Conservation (phyloP, 169 alveolate species). For the Babesia bovis region DNA sequence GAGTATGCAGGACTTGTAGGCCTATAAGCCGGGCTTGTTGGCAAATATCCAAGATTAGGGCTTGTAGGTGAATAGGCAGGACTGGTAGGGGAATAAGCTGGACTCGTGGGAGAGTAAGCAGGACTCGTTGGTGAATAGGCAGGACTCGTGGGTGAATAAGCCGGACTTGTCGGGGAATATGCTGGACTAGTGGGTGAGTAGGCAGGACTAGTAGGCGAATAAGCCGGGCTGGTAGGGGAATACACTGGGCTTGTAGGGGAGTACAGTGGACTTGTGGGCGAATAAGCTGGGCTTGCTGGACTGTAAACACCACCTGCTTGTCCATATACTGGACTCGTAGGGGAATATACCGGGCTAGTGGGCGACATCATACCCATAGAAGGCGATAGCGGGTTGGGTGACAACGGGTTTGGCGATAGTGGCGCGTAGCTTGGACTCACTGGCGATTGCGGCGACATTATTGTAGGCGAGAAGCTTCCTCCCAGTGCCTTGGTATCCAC, state of each 20-base stretch:
- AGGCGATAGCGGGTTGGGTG: constrained; percentile 69
- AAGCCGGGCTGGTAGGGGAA: constrained; percentile 79
- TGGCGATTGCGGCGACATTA: constrained; percentile 85
- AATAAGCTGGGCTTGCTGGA: constrained; percentile 81
- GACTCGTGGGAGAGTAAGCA: constrained; percentile 83
- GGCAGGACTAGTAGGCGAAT: constrained; percentile 87
- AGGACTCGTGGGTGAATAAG: constrained; percentile 83
- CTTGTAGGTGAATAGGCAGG: constrained; percentile 84
- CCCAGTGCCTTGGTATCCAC: constrained; percentile 82
- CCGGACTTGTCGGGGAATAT: constrained; percentile 76
- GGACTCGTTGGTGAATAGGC: constrained; percentile 88
- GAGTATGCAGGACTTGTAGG: constrained; percentile 78
- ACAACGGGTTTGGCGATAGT: constrained; percentile 59
- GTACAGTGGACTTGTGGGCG: constrained; percentile 61
- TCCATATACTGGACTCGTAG: constrained; percentile 75
- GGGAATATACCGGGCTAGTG: constrained; percentile 56
- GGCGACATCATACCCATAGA: constrained; percentile 73
- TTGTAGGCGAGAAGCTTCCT: constrained; percentile 87
- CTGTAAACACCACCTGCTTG: constrained; percentile 74
- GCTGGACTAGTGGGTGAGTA: constrained; percentile 91
- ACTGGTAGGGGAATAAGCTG: constrained; percentile 82
- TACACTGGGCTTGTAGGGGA: constrained; percentile 76
- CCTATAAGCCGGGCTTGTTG: constrained; percentile 80
- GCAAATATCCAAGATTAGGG: constrained; percentile 80
- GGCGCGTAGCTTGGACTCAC: constrained; percentile 75